Percentiles rank a stretch among this genome's conserved stretches.
phyloP scores from a whole-genome alignment of 176 grass and related monocot species.

The Ampelocalamus luodianensis region DNA sequence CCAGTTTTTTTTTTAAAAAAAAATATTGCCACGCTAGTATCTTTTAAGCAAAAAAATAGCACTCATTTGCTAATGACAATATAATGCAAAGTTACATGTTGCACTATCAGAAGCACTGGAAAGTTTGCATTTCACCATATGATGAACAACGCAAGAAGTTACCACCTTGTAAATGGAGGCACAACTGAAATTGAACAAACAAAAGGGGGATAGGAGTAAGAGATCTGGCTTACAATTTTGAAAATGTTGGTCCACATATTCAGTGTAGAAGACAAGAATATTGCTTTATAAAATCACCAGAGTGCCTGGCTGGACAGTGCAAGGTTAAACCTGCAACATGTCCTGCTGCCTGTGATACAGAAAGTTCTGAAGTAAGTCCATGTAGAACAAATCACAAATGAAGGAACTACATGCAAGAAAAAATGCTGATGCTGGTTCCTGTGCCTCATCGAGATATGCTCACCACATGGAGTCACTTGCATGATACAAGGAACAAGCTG shows the following conservation, averaged over 20 bases:
- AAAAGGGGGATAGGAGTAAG: not conserved
- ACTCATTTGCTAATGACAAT: not conserved
- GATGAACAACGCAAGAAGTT: slow-evolving; percentile 12
- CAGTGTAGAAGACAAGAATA: slow-evolving; percentile 20
- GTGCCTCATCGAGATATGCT: not conserved
- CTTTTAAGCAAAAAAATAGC: slow-evolving; percentile 4
- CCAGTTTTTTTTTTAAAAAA: not conserved
- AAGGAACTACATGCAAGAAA: slow-evolving; percentile 13
- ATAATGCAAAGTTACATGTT: not conserved
- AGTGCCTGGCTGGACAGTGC: not conserved
- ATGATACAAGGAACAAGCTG: not conserved
- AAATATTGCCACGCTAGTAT: not conserved
- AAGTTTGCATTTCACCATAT: not conserved
- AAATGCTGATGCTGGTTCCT: not conserved
- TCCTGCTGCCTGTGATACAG: slow-evolving; percentile 1
- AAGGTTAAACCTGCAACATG: slow-evolving; percentile 31
- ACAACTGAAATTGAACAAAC: slow-evolving; percentile 24
- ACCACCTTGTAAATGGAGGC: not conserved
- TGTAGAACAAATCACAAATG: not conserved
- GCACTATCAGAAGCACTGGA: not conserved
- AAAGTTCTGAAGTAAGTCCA: not conserved
- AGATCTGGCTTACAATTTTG: slow-evolving; percentile 80
- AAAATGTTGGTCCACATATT: slow-evolving; percentile 99
- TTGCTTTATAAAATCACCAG: slow-evolving; percentile 30
- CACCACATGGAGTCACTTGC: not conserved